Conservation (phyloP, 1,284 basidiomycete species). For the Malassezia sympodialis region DNA sequence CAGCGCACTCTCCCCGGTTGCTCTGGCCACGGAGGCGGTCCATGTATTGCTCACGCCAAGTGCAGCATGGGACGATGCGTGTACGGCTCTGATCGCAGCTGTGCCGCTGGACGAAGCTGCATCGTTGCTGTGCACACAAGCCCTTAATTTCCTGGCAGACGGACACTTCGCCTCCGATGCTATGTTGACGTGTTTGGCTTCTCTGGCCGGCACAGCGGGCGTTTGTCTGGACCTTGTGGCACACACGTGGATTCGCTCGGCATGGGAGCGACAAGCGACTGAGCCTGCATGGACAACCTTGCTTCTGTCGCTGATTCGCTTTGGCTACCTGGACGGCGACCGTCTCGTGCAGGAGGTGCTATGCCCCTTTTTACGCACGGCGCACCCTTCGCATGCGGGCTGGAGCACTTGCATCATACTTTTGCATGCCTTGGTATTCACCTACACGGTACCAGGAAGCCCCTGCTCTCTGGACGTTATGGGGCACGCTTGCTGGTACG, state of each 20-base stretch:
- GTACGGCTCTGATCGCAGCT: not conserved
- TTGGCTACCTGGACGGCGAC: conserved; percentile 3
- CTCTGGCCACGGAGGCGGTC: not conserved
- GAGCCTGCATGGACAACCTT: conserved; percentile 8
- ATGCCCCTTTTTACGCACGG: not conserved
- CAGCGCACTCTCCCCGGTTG: not conserved
- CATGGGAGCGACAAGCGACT: not conserved
- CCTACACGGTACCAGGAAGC: not conserved
- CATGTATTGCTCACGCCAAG: not conserved
- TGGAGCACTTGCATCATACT: conserved; percentile 3
- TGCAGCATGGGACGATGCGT: not conserved
- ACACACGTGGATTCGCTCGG: conserved; percentile 6
- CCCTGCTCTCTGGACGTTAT: not conserved
- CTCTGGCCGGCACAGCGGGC: conserved; percentile 12
- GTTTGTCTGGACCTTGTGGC: conserved; percentile 1
- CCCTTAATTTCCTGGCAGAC: not conserved
- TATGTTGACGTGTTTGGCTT: not conserved
- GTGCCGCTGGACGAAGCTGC: conserved; percentile 5
- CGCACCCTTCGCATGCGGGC: not conserved
- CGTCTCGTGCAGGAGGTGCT: conserved; percentile 5
- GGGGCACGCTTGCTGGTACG: conserved; percentile 7
- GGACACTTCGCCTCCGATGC: not conserved
- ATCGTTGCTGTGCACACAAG: not conserved
- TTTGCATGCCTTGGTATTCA: conserved; percentile 1
- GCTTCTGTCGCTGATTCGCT: not conserved